Percentiles rank a stretch among this genome's conserved stretches.
phyloP scores from a whole-genome alignment of 2,329 filamentous ascomycete species.

The Colletotrichum higginsianum region DNA sequence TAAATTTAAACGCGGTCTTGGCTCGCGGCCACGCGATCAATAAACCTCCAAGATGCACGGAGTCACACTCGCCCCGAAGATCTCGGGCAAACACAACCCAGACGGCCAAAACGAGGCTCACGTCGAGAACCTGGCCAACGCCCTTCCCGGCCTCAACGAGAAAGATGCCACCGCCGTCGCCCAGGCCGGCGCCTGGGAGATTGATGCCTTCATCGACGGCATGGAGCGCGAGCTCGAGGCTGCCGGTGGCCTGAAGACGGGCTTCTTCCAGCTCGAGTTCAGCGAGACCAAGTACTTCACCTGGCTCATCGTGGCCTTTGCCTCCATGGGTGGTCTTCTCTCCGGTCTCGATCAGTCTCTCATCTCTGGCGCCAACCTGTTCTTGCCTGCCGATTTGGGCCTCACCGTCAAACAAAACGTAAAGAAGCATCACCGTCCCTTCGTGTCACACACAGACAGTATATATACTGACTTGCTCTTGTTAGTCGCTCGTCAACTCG shows the following conservation, averaged over 20 bases:
- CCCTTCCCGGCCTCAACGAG: conserved; percentile 31
- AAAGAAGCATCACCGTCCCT: neutral
- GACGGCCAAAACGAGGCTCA: conserved; percentile 39
- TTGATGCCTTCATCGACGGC: conserved; percentile 57
- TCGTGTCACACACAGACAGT: no score
- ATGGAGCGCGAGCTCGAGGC: conserved; percentile 59
- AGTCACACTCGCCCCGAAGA: conserved; percentile 35
- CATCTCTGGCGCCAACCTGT: conserved; percentile 80
- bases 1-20: neutral
- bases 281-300: conserved; percentile 76
- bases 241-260: conserved; percentile 46
- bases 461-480: no score
- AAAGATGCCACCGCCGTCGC: conserved; percentile 56
- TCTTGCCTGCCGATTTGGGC: conserved; percentile 71
- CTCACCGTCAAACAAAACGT: conserved; percentile 69
- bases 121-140: conserved; percentile 32
- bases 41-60: conserved; percentile 28
- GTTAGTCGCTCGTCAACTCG: conserved; percentile 74
- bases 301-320: conserved; percentile 77
- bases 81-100: conserved; percentile 39
- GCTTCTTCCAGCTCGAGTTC: conserved; percentile 71
- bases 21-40: conserved; percentile 3
- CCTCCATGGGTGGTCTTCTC: conserved; percentile 81
- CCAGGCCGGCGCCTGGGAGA: conserved; percentile 52
- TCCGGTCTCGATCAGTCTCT: conserved; percentile 81